Base-by-base conservation (phyloP, 257 asterid genomes). In the Solanum sejunctum region DNA sequence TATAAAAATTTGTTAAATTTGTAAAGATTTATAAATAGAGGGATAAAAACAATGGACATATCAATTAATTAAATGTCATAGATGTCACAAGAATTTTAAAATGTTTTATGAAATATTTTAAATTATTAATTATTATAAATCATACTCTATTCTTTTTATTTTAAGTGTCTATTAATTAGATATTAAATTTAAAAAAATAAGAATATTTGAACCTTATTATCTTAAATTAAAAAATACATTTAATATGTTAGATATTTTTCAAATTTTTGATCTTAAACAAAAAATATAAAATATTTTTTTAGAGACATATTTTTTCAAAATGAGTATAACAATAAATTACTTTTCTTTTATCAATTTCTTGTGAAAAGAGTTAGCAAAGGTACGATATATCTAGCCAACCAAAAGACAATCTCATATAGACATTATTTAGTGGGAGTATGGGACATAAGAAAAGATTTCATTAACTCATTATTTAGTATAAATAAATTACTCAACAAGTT, bases 61-160 rank as follows among this genome's bases (percentile, higher is more conserved):
- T 63, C 8, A 26, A 63, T 23, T 63, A 28, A 26, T 63, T 63
- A 63, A 23, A 12, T 8, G 20, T 13, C 47, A 28, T 6, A 20
- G 12, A 57, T 57, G 13, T 2, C 47, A 15, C 47, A 28, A 15
- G 21, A 66, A 66, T 32, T 32, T 32, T 32, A 2, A 32, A 32
- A 32, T 32, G 36, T 32, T 32, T 32, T 32, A 28, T 32, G 32
- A 28, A 28, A 28, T 63, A 66, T 15, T 15, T 28, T 13, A 7
- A 66, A 13, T 12, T 15, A 66, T 66, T 15, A 16, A 8, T 66
- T 0, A 15, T 32, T 32, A 66, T 7, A 7, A 2, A 0, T 28
- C 7, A 0, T 28, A 32, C 0, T 66, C 0, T 3, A 32, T 66
- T 32, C 1, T 0, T 28, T 12, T 66, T 3, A 64, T 3, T 15